Evolutionary conservation across 2,329 filamentous ascomycete genomes (phyloP), one percentile per base, ranked within the genome.

Genomic region (Raffaelea deltoideospora): DNA sequence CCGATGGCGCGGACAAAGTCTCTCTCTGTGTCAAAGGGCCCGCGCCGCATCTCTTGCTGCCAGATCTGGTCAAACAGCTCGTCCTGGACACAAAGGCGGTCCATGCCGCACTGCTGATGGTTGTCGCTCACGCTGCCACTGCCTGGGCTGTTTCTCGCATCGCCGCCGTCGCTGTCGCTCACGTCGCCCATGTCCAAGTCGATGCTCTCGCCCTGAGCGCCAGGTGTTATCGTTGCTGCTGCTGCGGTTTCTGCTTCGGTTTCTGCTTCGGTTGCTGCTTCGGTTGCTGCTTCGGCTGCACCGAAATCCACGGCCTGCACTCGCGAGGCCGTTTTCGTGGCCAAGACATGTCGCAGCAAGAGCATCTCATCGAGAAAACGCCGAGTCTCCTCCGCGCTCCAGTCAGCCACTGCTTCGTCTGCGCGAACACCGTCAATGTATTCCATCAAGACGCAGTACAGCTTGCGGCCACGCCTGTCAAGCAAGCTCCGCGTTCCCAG

Each of bases 381-480:
- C 17, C 20, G 27, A 4, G 34, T 37, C n/a, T 42, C 38, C 11
- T 28, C 34, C 2, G 26, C 18, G 9, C 29, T 34, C 30, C 31
- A 31, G 24, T 33, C 38, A 11, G 22, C 21, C 20, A 29, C 15
- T 5, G 33, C 37, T 18, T 38, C 37, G 5, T 38, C 37, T 10
- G 37, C 37, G 8, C 37, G 13, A 10, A 38, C 20, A 7, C 38
- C 38, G 17, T 37, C 38, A 14, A 40, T 33, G 20, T 40, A 40
- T n/a, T 40, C 38, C 27, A 37, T 24, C 24, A 34, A 13, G 24
- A 40, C 17, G 17, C 30, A 37, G 26, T 19, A 33, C 10, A 22
- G 21, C n/a, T 31, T 14, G 5, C 22, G n/a, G 10, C 34, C 34
- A 3, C 28, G 13, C 1, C 23, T 15, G 23, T 26, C 26, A 5